Evolutionary conservation across 163 green algal genomes (phyloP).

Genomic region (Prototheca stagnorum): DNA sequence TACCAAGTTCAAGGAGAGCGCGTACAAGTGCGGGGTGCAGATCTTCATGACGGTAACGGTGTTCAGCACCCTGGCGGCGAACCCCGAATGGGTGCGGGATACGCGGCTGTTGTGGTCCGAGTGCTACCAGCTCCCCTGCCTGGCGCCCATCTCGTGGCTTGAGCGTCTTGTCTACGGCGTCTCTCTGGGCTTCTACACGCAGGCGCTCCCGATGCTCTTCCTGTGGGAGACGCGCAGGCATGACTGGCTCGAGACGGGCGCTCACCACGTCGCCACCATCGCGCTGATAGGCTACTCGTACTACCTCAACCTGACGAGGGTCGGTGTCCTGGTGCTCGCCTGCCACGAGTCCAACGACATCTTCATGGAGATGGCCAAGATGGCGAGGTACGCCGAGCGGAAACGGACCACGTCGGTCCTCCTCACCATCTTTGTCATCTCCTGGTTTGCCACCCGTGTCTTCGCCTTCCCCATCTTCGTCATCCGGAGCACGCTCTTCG

Average conservation of each 20-base stretch:
- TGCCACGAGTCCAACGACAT: conserved; percentile 81
- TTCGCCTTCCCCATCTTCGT: conserved; percentile 53
- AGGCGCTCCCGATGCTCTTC: conserved; percentile 46
- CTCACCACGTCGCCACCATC: conserved; percentile 70
- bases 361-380: conserved; percentile 74
- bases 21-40: conserved; percentile 21
- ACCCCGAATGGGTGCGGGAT: conserved; percentile 16
- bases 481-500: conserved; percentile 44
- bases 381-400: conserved; percentile 40
- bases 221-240: conserved; percentile 67
- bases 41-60: conserved; percentile 11
- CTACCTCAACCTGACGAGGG: conserved; percentile 38
- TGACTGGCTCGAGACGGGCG: conserved; percentile 62
- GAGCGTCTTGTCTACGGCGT: conserved; percentile 42
- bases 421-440: conserved; percentile 40
- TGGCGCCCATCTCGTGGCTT: conserved; percentile 4
- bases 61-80: not conserved
- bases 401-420: not conserved
- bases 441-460: conserved; percentile 60
- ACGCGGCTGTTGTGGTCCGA: conserved; percentile 17
- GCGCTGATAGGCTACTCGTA: conserved; percentile 64
- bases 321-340: conserved; percentile 60
- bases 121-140: conserved; percentile 15
- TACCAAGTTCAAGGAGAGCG: too few species aligned
- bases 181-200: conserved; percentile 54